Conservation (phyloP, 1,284 basidiomycete species). For the Schizopora paradoxa region DNA sequence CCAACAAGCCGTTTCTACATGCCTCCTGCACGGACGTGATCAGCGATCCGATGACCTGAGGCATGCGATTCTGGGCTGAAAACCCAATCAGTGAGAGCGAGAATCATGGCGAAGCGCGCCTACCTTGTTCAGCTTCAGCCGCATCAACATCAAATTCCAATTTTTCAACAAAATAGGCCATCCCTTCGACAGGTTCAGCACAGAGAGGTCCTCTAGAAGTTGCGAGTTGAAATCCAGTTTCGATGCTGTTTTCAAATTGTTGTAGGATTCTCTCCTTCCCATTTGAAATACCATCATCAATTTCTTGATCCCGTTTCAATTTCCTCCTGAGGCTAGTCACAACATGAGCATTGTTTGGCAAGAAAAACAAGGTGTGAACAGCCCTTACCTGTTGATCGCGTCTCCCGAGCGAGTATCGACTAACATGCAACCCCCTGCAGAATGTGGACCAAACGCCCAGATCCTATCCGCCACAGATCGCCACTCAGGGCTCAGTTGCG, state of each 20-base stretch:
- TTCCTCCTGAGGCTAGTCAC: constrained; percentile 22
- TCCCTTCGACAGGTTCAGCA: constrained; percentile 89
- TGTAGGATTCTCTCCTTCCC: constrained; percentile 29
- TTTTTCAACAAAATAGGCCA: constrained; percentile 87
- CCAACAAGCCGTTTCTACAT: constrained; percentile 83
- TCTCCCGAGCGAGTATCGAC: constrained; percentile 60
- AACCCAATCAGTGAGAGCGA: constrained; percentile 13
- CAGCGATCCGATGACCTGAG: constrained; percentile 83
- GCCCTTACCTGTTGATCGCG: constrained; percentile 49
- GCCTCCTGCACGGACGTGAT: constrained; percentile 88
- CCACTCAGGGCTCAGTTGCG: constrained; percentile 80
- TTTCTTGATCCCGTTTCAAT: constrained; percentile 23
- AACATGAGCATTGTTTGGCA: too few species aligned
- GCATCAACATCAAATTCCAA: constrained; percentile 60
- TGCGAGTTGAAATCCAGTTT: constrained; percentile 94
- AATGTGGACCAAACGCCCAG: constrained; percentile 91
- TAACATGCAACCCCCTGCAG: constrained; percentile 83
- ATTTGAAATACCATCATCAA: constrained; percentile 27
- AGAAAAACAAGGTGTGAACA: constrained; percentile 8
- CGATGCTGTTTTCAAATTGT: constrained; percentile 80
- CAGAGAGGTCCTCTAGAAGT: constrained; percentile 93
- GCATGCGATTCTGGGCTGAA: constrained; percentile 55
- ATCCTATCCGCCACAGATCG: constrained; percentile 63
- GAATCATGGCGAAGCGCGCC: constrained; percentile 22
- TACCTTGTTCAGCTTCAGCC: constrained; percentile 61